Evolutionary conservation across 2,329 filamentous ascomycete species (phyloP).

Genomic region (Xylaria hypoxylon): DNA sequence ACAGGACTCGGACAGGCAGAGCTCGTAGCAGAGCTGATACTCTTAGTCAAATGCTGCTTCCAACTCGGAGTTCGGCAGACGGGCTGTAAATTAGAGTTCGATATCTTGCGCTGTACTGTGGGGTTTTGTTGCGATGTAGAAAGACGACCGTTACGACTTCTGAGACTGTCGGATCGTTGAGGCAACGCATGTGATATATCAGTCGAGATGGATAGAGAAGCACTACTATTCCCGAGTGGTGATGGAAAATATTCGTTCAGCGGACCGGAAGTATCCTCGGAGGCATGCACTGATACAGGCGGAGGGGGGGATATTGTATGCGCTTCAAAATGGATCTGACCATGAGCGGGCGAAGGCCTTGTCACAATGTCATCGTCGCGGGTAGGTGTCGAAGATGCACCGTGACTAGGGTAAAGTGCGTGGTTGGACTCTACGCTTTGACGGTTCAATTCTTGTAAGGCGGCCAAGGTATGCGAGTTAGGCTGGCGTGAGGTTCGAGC

Average conservation of each 20-base stretch:
- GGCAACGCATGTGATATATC: constrained; percentile 49
- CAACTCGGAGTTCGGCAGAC: constrained; percentile 71
- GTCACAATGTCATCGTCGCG: constrained; percentile 32
- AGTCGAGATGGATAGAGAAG: constrained; percentile 55
- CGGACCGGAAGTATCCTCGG: constrained; percentile 35
- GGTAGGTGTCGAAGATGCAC: constrained; percentile 28
- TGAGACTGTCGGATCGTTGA: constrained; percentile 53
- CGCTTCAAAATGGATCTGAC: constrained; percentile 52
- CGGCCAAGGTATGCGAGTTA: constrained; percentile 41
- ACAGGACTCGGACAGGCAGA: constrained; percentile 79
- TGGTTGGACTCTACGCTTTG: constrained; percentile 45
- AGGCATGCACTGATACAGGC: constrained; percentile 43
- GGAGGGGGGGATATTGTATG: constrained; percentile 56
- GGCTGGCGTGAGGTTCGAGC: constrained; percentile 35
- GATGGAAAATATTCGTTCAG: constrained; percentile 41
- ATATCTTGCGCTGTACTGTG: constrained; percentile 55
- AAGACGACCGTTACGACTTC: constrained; percentile 50
- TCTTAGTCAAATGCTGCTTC: constrained; percentile 65
- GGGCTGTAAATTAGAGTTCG: constrained; percentile 61
- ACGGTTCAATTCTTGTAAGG: constrained; percentile 46
- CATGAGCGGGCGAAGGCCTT: constrained; percentile 40
- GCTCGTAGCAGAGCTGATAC: constrained; percentile 69
- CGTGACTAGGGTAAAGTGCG: constrained; percentile 35
- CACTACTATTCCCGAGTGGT: constrained; percentile 36
- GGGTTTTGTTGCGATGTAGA: constrained; percentile 50